phyloP scores from a whole-genome alignment of 1,284 basidiomycete species.

The Cryptococcus sp. region DNA sequence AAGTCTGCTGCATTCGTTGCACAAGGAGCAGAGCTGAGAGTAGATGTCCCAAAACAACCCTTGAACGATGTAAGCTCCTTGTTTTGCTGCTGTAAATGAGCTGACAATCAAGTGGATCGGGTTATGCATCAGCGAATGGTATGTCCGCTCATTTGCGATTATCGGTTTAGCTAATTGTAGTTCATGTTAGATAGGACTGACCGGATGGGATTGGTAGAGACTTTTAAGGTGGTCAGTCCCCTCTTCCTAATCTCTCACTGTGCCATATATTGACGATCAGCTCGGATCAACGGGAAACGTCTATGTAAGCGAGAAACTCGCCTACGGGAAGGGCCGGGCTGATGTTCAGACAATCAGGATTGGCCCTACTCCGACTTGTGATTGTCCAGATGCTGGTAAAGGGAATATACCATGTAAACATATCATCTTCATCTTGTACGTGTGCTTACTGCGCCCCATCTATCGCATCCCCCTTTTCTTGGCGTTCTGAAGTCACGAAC shows the following conservation, averaged over 20 bases:
- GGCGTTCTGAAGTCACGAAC: too few species aligned
- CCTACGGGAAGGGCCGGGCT: too few species aligned
- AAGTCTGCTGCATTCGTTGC: background rate
- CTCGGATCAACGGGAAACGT: constrained; percentile 12
- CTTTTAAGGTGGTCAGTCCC: background rate
- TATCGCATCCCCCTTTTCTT: background rate
- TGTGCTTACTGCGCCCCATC: background rate
- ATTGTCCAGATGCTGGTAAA: constrained; percentile 13
- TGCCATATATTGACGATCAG: background rate
- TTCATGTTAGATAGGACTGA: constrained; percentile 13
- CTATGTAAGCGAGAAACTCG: constrained; percentile 7
- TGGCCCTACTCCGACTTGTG: constrained; percentile 5
- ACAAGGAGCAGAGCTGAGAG: background rate
- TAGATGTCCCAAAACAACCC: background rate
- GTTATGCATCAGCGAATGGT: constrained; percentile 18
- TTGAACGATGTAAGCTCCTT: background rate
- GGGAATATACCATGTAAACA: constrained; percentile 17
- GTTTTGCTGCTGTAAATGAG: background rate
- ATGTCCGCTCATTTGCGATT: background rate
- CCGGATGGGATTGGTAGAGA: background rate
- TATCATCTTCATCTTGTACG: constrained; percentile 18
- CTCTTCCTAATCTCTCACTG: too few species aligned
- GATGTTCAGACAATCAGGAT: constrained; percentile 9
- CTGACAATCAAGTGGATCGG: constrained; percentile 5
- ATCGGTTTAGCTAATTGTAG: background rate